A percentile compares a stretch with the other conserved stretches of the same genome.
Evolutionary conservation across 306 rosid genomes (phyloP).

Genomic region (Citrullus amarus): DNA sequence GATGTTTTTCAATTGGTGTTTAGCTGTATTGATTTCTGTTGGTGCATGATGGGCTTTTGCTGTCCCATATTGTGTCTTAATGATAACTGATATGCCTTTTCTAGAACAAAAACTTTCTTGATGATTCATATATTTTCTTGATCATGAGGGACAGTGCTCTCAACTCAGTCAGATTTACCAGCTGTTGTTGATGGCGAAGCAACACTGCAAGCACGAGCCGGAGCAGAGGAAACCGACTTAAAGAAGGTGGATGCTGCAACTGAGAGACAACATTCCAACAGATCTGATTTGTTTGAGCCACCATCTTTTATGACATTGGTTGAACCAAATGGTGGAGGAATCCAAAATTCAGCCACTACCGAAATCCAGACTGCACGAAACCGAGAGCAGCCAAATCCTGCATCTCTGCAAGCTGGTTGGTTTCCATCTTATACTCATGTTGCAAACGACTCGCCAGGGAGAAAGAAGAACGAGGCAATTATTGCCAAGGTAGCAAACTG

Average conservation of each 20-base stretch:
- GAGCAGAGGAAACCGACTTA: slow-evolving; percentile 19
- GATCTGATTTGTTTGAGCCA: slow-evolving; percentile 51
- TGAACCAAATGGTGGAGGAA: slow-evolving; percentile 23
- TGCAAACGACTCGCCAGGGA: slow-evolving; percentile 46
- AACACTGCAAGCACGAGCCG: slow-evolving; percentile 12
- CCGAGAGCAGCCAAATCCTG: slow-evolving; percentile 19
- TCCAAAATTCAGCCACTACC: slow-evolving; percentile 20
- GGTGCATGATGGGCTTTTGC: not conserved
- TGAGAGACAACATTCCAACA: slow-evolving; percentile 29
- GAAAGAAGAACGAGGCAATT: slow-evolving; percentile 68
- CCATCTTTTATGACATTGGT: slow-evolving; percentile 87
- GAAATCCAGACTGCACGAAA: slow-evolving; percentile 28
- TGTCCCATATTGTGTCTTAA: not conserved
- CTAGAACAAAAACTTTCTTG: not conserved
- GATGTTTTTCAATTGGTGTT: not conserved
- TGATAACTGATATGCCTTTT: not conserved
- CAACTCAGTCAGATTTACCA: slow-evolving; percentile 54
- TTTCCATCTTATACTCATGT: slow-evolving; percentile 59
- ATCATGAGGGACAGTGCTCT: slow-evolving; percentile 46
- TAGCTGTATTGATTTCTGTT: not conserved
- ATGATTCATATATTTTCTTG: slow-evolving; percentile 3
- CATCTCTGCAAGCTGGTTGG: slow-evolving; percentile 55
- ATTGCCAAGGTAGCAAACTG: slow-evolving; percentile 77
- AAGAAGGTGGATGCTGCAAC: slow-evolving; percentile 20
- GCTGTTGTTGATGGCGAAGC: slow-evolving; percentile 33